Percentiles rank a stretch among this genome's conserved stretches.
phyloP scores from a whole-genome alignment of 129 eudicot species.

The Oenanthe sinensis region DNA sequence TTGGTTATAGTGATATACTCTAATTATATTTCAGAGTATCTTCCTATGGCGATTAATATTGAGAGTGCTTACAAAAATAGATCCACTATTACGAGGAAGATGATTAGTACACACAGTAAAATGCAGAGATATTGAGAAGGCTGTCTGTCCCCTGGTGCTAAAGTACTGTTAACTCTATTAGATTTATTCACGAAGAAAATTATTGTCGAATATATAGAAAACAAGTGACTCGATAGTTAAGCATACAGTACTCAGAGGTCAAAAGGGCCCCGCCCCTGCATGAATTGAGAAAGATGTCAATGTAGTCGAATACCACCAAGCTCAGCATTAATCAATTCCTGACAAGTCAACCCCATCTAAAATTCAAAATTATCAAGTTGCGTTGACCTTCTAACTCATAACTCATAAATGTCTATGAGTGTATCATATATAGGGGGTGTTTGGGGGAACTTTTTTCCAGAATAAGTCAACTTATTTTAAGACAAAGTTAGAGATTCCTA shows the following conservation, averaged over 20 bases:
- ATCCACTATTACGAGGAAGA: no score
- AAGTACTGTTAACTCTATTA: background rate
- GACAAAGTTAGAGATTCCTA: no score
- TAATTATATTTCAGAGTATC: no score
- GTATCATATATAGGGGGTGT: no score
- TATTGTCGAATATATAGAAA: background rate
- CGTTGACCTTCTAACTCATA: background rate
- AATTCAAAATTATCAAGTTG: background rate
- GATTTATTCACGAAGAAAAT: background rate
- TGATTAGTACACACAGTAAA: no score
- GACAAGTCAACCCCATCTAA: background rate
- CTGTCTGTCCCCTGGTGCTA: no score
- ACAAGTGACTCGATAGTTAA: background rate
- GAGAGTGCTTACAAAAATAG: no score
- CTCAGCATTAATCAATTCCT: background rate
- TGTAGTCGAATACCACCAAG: constrained; percentile 5
- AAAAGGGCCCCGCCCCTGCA: background rate
- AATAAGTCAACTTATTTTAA: no score
- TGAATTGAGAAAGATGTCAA: background rate
- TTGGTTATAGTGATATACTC: no score
- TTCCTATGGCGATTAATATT: no score
- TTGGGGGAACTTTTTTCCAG: no score
- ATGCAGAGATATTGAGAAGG: no score
- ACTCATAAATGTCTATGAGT: background rate
- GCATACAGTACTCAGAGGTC: background rate